Evolutionary conservation across 345 rosid species (phyloP).

Genomic region (Dimocarpus longan): DNA sequence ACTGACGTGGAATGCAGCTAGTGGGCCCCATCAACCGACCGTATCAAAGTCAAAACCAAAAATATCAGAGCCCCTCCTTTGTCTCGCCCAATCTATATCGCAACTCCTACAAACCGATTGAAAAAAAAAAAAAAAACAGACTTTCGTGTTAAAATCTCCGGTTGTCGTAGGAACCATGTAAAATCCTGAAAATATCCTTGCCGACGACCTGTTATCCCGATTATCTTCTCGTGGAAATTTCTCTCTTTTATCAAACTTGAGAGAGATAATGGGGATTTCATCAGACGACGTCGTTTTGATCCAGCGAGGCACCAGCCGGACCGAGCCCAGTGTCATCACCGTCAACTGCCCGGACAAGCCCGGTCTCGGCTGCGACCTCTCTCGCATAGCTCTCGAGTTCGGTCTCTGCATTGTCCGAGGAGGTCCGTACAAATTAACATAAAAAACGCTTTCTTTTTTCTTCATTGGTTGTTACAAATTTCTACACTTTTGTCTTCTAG

Average conservation of each 20-base stretch:
- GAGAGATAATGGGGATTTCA: slow-evolving; percentile 50
- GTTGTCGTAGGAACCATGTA: background rate
- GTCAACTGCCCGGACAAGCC: slow-evolving; percentile 82
- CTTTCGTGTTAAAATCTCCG: background rate
- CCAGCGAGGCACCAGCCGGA: slow-evolving; percentile 36
- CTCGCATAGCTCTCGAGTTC: slow-evolving; percentile 69
- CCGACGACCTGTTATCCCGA: background rate
- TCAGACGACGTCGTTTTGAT: slow-evolving; percentile 66
- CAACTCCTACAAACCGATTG: too few relatives aligned
- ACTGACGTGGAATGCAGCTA: slow-evolving; percentile 12
- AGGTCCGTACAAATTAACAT: slow-evolving; percentile 30
- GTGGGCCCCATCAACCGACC: slow-evolving; percentile 33
- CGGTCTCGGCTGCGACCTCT: slow-evolving; percentile 80
- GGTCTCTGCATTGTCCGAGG: slow-evolving; percentile 67
- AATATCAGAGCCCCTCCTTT: too few relatives aligned
- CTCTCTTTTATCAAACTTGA: too few relatives aligned
- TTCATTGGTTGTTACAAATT: too few relatives aligned
- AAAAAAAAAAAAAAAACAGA: too few relatives aligned
- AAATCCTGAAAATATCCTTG: background rate
- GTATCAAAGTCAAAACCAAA: background rate
- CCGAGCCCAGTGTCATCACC: slow-evolving; percentile 57
- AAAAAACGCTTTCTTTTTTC: background rate
- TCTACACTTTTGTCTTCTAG: too few relatives aligned
- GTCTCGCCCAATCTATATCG: too few relatives aligned
- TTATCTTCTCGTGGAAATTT: background rate